A percentile compares a stretch with the other conserved stretches of the same genome.
These are phyloP conservation scores for Solanum okadae DNA, from an alignment of 257 asterid species.

Conservation along the genomic window DNA sequence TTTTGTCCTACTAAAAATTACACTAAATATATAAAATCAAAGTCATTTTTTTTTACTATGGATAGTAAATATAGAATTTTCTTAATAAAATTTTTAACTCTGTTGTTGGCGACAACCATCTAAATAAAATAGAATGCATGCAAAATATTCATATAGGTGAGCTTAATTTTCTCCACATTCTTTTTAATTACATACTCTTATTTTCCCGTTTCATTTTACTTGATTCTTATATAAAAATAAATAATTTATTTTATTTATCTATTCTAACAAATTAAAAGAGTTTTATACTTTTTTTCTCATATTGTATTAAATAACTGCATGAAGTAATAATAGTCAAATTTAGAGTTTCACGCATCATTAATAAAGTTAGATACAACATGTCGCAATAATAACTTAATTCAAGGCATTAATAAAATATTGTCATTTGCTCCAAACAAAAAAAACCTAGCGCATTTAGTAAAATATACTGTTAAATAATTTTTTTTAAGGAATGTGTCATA, in stretches of 20 bases:
- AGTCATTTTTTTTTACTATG: neutral
- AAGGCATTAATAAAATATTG: neutral
- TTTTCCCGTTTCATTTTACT: neutral
- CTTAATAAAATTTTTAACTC: neutral
- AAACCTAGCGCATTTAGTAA: no score
- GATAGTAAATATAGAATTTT: neutral
- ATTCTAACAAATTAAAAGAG: neutral
- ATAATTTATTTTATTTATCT: neutral
- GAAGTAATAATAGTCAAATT: neutral
- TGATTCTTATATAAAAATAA: neutral
- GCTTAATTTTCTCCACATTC: neutral
- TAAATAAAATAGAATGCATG: neutral
- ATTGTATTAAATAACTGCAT: neutral
- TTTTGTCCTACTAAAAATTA: neutral
- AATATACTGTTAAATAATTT: accelerated
- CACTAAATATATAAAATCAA: neutral
- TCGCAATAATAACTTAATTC: no score
- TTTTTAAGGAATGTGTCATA: neutral
- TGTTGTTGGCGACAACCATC: neutral
- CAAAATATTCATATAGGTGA: neutral
- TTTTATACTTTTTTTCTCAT: neutral
- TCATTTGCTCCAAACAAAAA: neutral
- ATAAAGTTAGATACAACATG: neutral
- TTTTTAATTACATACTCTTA: neutral
- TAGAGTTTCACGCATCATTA: neutral